Base-by-base conservation (phyloP, 129 eudicot genomes). In the Lactuca saligna region DNA sequence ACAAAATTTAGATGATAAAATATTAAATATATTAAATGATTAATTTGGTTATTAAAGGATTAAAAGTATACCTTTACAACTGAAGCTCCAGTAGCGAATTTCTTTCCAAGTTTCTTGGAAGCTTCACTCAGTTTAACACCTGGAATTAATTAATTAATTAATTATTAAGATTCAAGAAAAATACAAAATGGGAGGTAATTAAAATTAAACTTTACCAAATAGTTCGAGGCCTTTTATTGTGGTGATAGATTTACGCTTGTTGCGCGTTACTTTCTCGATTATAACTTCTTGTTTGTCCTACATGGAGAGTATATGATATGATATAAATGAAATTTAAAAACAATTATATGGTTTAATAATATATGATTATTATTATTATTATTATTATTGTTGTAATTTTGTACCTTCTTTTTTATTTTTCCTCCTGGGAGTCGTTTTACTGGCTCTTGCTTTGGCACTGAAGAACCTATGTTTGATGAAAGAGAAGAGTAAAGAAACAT, bases 21-120 rank as follows among this genome's bases (percentile, higher is more conserved):
- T 6, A 53, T 38, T 35, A 25, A 60, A n/a, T n/a, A 46, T 29
- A 38, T 34, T 15, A 16, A 75, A 25, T 10, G 9, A 53, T 38
- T 35, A 15, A 60, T 31, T 54, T 14, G 31, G 56, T 63, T 63
- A 76, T 17, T 17, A 25, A 61, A 55, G 5, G 59, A 74, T 15
- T 29, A 17, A 61, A 56, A 8, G 67, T 62, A 37, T 65, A 94
- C 99, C 95, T 94, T 94, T 33, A 89, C 97, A 41, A 94, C 95
- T 53, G 99, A 94, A 55, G 97, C 99, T 34, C 99, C 99, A 9
- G 99, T 94, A 16, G 99, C 99, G 78, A 93, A 93, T 82, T 93
- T 93, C 73, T 93, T 93, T n/a, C 99, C 99, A 66, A 94, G 97
- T 84, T 89, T 94, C 84, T 94, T 94, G 32, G 99, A 94, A 70